Evolutionary conservation across 768 basidiomycete species (phyloP).

Genomic region (Psilocybe cyanescens): DNA sequence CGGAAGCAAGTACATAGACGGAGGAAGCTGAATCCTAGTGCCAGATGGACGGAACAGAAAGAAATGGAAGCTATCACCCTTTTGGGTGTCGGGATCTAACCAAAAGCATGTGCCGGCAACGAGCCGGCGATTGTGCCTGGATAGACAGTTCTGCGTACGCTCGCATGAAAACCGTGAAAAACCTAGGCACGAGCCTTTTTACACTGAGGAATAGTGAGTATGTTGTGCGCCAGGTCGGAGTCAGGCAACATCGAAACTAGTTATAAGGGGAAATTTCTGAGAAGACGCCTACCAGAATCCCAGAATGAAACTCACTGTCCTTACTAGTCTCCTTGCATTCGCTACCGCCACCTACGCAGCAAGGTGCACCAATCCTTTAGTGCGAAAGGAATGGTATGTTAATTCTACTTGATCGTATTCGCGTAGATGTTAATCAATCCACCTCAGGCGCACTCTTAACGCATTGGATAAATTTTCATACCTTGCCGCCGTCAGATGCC

Average conservation of each 20-base stretch:
- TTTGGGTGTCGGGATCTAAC: not conserved
- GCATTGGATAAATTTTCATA: conserved; percentile 7
- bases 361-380: conserved; percentile 3
- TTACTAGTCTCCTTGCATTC: conserved; percentile 4
- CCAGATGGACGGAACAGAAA: too few species aligned
- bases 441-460: not conserved
- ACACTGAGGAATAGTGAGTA: not conserved
- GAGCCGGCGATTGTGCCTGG: not conserved
- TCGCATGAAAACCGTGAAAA: not conserved
- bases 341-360: not conserved
- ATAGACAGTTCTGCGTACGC: not conserved
- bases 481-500: conserved; percentile 6
- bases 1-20: too few species aligned
- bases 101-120: not conserved
- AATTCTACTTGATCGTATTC: not conserved
- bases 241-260: not conserved
- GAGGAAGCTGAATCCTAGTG: too few species aligned
- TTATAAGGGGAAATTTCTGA: not conserved
- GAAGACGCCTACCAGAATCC: not conserved
- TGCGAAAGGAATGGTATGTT: conserved; percentile 6
- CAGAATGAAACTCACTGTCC: conserved; percentile 3
- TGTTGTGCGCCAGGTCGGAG: conserved; percentile 4
- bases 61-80: too few species aligned
- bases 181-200: not conserved
- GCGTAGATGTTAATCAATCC: not conserved